Percentiles rank a stretch among this genome's conserved stretches.
Conservation (phyloP, 345 rosid species). For the Abelmoschus esculentus region DNA sequence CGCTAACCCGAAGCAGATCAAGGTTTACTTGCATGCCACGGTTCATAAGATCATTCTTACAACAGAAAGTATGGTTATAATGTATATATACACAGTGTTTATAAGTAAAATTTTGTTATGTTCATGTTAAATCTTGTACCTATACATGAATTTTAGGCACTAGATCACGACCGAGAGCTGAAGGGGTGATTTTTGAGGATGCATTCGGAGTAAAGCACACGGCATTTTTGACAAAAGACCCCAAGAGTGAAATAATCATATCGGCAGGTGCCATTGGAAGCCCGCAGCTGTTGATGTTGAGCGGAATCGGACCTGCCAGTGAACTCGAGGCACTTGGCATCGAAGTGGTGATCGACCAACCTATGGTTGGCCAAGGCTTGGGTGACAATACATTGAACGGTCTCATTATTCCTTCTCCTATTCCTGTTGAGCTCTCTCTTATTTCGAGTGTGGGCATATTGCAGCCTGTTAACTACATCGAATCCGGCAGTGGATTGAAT, state of each 20-base stretch:
- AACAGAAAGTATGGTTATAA: background rate
- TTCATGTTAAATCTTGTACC: slow-evolving; percentile 1
- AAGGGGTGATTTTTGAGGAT: slow-evolving; percentile 56
- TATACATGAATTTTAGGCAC: slow-evolving; percentile 17
- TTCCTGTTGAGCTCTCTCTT: slow-evolving; percentile 65
- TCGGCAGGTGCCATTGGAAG: slow-evolving; percentile 74
- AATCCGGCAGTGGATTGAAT: slow-evolving; percentile 55
- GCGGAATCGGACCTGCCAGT: slow-evolving; percentile 55
- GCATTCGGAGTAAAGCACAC: slow-evolving; percentile 31
- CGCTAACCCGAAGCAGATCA: slow-evolving; percentile 36
- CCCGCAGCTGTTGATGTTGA: slow-evolving; percentile 70
- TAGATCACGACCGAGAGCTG: slow-evolving; percentile 24
- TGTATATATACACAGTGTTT: background rate
- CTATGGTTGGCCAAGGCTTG: slow-evolving; percentile 78
- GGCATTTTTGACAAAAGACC: slow-evolving; percentile 26
- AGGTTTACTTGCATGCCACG: slow-evolving; percentile 56
- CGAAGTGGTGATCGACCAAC: slow-evolving; percentile 47
- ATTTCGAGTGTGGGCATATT: slow-evolving; percentile 69
- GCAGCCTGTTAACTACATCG: slow-evolving; percentile 40
- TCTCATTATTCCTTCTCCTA: slow-evolving; percentile 49
- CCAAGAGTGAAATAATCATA: slow-evolving; percentile 48
- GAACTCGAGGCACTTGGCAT: slow-evolving; percentile 43
- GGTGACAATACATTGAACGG: slow-evolving; percentile 74
- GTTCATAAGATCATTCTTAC: slow-evolving; percentile 48
- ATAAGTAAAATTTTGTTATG: background rate